Evolutionary conservation across 768 basidiomycete species (phyloP).

Genomic region (Lentinula raphanica): DNA sequence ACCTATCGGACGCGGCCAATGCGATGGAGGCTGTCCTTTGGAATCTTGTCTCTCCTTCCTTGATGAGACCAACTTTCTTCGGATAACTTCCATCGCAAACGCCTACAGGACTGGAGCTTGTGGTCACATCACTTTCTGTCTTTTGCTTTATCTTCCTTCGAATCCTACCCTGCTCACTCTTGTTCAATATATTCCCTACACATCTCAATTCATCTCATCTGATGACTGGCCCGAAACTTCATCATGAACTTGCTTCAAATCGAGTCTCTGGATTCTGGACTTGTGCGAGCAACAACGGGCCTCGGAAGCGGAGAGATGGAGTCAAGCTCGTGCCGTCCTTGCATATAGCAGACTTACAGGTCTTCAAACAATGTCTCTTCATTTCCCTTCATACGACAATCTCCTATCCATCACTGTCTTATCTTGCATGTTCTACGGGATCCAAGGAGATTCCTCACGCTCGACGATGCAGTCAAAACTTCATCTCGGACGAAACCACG

Average conservation of each 20-base stretch:
- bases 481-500: conserved; percentile 6
- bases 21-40: no score
- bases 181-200: conserved; percentile 16
- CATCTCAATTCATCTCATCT: conserved; percentile 14
- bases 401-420: no score
- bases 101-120: no score
- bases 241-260: conserved; percentile 17
- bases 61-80: conserved; percentile 16
- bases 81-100: no score
- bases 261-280: conserved; percentile 8
- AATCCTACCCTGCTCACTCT: conserved; percentile 17
- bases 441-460: conserved; percentile 21
- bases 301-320: conserved; percentile 15
- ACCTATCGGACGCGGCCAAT: no score
- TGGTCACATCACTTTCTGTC: conserved; percentile 17
- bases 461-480: conserved; percentile 12
- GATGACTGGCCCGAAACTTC: conserved; percentile 17
- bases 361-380: conserved; percentile 6
- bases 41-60: no score
- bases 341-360: conserved; percentile 10
- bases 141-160: no score
- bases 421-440: conserved; percentile 22
- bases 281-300: conserved; percentile 16
- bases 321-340: conserved; percentile 18
- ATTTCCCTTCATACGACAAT: conserved; percentile 14